Conservation (phyloP, 2,329 filamentous ascomycete genomes). For the Hypoxylon rubiginosum region DNA sequence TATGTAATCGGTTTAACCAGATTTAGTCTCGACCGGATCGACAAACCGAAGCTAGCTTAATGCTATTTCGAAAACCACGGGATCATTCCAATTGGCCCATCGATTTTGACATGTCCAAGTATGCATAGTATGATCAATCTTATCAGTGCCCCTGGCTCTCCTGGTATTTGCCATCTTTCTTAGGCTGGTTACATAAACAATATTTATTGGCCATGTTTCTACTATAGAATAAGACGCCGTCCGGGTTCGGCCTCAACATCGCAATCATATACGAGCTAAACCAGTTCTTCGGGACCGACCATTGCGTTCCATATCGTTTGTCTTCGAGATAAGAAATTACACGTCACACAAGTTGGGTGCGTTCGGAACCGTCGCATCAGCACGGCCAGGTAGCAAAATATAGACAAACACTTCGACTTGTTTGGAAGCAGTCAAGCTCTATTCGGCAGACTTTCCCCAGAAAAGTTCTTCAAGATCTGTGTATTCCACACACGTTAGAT, state of each 20-base stretch:
- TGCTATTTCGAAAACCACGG: background rate
- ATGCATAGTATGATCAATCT: background rate
- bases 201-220: background rate
- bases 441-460: background rate
- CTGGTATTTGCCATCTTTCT: background rate
- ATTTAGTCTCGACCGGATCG: background rate
- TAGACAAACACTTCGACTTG: background rate
- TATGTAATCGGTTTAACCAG: background rate
- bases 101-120: conserved; percentile 14
- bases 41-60: conserved; percentile 1
- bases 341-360: background rate
- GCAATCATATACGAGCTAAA: background rate
- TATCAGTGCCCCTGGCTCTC: background rate
- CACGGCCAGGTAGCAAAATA: background rate
- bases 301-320: background rate
- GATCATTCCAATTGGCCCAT: conserved; percentile 26
- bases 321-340: background rate
- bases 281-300: background rate
- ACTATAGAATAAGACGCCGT: background rate
- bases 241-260: background rate
- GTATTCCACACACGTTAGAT: background rate
- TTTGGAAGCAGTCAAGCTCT: background rate
- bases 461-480: background rate
- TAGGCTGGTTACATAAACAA: background rate
- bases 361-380: too few species aligned